These are phyloP conservation scores for Aspergillus sp. DNA, from an alignment of 2,329 filamentous ascomycete species.

Conservation along the genomic window DNA sequence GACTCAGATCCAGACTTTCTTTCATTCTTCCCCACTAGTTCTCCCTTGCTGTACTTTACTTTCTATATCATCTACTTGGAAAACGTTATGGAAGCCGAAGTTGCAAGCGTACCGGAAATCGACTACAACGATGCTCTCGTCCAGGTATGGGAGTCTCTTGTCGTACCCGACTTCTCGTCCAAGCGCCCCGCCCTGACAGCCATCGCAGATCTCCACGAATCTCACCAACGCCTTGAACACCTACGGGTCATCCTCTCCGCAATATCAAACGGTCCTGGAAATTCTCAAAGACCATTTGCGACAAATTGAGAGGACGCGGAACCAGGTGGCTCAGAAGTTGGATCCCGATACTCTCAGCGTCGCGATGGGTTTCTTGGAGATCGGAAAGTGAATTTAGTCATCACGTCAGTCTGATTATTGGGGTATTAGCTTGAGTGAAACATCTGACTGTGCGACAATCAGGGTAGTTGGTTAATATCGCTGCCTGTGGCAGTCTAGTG, in stretches of 20 bases:
- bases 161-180: neutral
- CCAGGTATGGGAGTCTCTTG: conserved; percentile 16
- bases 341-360: conserved; percentile 32
- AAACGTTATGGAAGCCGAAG: conserved; percentile 2
- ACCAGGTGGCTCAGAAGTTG: conserved; percentile 13
- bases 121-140: conserved; percentile 23
- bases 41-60: neutral
- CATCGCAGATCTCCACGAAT: conserved; percentile 40
- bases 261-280: conserved; percentile 38
- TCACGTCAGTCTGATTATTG: neutral
- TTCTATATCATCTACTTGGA: neutral
- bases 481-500: neutral
- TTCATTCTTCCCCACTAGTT: neutral
- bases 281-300: conserved; percentile 36
- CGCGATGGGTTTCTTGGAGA: conserved; percentile 36
- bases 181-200: neutral
- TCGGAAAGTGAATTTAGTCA: conserved; percentile 19
- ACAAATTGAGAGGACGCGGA: conserved; percentile 25
- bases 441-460: neutral
- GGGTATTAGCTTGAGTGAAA: neutral
- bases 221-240: conserved; percentile 42
- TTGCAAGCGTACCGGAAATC: neutral
- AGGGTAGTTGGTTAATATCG: neutral
- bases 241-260: conserved; percentile 37
- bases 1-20: neutral